phyloP scores from a whole-genome alignment of 129 eudicot species.

The Flaveria bidentis region DNA sequence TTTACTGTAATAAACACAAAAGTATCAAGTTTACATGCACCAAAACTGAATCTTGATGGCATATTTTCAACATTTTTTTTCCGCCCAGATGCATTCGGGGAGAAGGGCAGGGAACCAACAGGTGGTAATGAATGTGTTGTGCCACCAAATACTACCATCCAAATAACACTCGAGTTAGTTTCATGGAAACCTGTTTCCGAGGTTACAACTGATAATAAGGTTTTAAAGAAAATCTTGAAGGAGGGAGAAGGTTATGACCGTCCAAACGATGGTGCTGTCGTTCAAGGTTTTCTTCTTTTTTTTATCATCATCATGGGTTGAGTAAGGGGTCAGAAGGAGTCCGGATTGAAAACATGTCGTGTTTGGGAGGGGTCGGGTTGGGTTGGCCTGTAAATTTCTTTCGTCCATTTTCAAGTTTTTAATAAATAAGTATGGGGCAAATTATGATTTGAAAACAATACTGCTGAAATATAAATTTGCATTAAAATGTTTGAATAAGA shows the following conservation, averaged over 20 bases:
- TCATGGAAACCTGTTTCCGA: constrained; percentile 66
- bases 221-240: constrained; percentile 57
- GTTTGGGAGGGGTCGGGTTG: not conserved
- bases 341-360: not conserved
- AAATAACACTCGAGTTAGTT: constrained; percentile 50
- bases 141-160: constrained; percentile 29
- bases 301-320: not conserved
- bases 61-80: not conserved
- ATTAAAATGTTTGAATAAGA: not conserved
- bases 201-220: constrained; percentile 58
- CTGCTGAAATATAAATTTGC: too few relatives aligned
- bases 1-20: not conserved
- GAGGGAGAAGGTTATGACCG: constrained; percentile 64
- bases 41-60: constrained; percentile 17
- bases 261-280: constrained; percentile 65
- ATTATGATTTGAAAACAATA: too few relatives aligned
- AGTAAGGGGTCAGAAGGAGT: not conserved
- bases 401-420: not conserved
- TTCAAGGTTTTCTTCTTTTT: constrained; percentile 47
- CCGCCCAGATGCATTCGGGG: constrained; percentile 36
- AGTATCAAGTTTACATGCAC: not conserved
- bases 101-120: constrained; percentile 27
- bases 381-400: not conserved
- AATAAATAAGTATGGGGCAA: not conserved
- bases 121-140: constrained; percentile 27